Percentiles rank a stretch among this genome's conserved stretches.
Evolutionary conservation across 768 basidiomycete species (phyloP).

Genomic region (Pholiota conissans): DNA sequence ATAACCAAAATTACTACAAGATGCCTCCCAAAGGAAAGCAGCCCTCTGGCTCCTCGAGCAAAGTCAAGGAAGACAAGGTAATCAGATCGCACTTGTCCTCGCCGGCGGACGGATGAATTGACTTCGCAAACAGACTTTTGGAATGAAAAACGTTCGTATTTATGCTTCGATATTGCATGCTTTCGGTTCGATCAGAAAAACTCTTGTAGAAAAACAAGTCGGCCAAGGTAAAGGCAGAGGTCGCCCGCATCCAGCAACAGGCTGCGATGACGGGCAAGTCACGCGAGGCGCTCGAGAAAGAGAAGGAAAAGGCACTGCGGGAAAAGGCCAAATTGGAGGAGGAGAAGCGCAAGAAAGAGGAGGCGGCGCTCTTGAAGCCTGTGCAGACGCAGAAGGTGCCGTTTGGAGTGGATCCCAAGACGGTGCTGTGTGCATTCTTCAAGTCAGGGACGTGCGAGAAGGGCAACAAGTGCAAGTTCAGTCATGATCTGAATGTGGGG

Average conservation of each 20-base stretch:
- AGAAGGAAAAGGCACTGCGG: conserved; percentile 77
- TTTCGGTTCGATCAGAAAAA: background rate
- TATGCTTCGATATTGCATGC: background rate
- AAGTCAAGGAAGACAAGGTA: conserved; percentile 84
- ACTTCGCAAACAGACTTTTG: conserved; percentile 64
- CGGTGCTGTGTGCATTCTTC: conserved; percentile 87
- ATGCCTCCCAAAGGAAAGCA: conserved; percentile 88
- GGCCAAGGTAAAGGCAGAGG: conserved; percentile 85
- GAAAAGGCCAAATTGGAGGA: conserved; percentile 77
- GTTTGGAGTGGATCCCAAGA: conserved; percentile 96
- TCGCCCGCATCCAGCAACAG: conserved; percentile 80
- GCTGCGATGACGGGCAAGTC: conserved; percentile 77
- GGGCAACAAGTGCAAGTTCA: conserved; percentile 95
- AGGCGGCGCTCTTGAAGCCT: conserved; percentile 80
- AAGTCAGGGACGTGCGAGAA: conserved; percentile 94
- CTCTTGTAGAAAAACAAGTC: conserved; percentile 86
- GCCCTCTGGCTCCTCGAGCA: conserved; percentile 55
- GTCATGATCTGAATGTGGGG: conserved; percentile 86
- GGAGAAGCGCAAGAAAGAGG: conserved; percentile 83
- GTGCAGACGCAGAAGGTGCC: conserved; percentile 85
- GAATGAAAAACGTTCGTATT: conserved; percentile 77
- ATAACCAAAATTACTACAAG: background rate
- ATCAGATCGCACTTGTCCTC: conserved; percentile 26
- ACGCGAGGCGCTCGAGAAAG: conserved; percentile 75
- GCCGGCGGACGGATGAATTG: conserved; percentile 23